These are phyloP conservation scores for Rosa persica DNA, from an alignment of 306 rosid species.

Conservation along the genomic window DNA sequence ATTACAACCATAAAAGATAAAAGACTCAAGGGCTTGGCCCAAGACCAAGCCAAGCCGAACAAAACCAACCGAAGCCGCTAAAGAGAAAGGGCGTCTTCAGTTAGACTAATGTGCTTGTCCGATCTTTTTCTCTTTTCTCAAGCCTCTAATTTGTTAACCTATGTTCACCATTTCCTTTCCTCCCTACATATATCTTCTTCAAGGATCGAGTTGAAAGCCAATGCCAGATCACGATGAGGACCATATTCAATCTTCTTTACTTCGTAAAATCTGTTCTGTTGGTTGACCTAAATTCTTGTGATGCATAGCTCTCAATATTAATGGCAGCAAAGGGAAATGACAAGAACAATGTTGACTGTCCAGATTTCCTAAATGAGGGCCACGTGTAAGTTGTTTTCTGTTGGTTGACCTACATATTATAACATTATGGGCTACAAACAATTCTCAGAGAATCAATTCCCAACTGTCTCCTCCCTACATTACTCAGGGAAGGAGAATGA, in stretches of 20 bases:
- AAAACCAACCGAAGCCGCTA: no score
- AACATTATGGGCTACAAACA: neutral
- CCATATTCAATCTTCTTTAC: no score
- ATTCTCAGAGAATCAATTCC: neutral
- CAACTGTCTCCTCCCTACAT: neutral
- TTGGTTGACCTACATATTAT: neutral
- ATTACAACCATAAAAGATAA: no score
- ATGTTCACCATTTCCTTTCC: no score
- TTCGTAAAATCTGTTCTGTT: neutral
- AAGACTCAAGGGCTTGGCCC: no score
- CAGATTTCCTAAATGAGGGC: neutral
- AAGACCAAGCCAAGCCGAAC: no score
- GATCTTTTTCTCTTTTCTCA: no score
- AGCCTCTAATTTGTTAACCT: no score
- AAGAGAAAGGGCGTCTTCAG: no score
- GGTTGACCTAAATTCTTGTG: neutral
- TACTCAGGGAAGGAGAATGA: neutral
- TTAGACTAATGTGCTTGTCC: no score
- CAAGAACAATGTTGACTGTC: neutral
- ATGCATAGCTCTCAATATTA: neutral
- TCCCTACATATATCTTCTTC: no score
- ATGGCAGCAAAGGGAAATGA: neutral
- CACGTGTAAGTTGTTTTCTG: neutral
- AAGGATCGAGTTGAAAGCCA: no score
- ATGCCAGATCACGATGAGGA: neutral